Evolutionary conservation across 2,329 filamentous ascomycete species (phyloP), one percentile per base, ranked within the genome.

Genomic region (Diplodia mutila): DNA sequence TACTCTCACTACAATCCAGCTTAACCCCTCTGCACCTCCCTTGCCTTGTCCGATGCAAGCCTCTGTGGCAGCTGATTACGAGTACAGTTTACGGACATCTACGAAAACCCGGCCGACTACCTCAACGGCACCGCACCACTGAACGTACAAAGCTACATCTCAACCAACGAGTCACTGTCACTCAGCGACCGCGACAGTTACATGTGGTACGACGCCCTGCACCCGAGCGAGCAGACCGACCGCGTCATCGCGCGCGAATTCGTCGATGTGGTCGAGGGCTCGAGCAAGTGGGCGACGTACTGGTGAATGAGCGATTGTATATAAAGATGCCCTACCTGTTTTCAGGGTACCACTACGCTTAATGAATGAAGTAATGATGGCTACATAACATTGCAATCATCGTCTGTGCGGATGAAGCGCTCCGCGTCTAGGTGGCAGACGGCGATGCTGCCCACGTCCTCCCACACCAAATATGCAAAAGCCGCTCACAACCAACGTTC

Each of bases 141-240:
- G 6, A 88, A 92, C 73, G 86, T 88, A 1, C 86, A 84, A 0
- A 85, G 86, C 0, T 86, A 55, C 16, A 86, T 53, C 78, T 85
- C 25, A 93, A 90, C 72, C 73, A 79, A 67, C 65, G 71, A 9
- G 78, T 79, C 4, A 70, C 70, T 7, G 75, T 80, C 59, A 85
- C 84, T 70, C 72, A 70, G 12, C 48, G 61, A 32, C 63, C 69
- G 39, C 18, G 55, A 55, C 25, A 65, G 37, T 54, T 94, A 86
- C 75, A 71, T 92, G 75, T 94, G 91, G 90, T 91, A 84, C 72
- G 91, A 94, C 77, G 86, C 89, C 74, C 76, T 94, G 74, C 91
- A 94, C 80, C 90, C 90, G 0, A 89, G 87, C 34, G 84, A 88
- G 77, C 86, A 87, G 77, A 85, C 89, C 8, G 85, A 87, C 77